Conservation (phyloP, 164 flowering plant genomes). For the Piper longum region DNA sequence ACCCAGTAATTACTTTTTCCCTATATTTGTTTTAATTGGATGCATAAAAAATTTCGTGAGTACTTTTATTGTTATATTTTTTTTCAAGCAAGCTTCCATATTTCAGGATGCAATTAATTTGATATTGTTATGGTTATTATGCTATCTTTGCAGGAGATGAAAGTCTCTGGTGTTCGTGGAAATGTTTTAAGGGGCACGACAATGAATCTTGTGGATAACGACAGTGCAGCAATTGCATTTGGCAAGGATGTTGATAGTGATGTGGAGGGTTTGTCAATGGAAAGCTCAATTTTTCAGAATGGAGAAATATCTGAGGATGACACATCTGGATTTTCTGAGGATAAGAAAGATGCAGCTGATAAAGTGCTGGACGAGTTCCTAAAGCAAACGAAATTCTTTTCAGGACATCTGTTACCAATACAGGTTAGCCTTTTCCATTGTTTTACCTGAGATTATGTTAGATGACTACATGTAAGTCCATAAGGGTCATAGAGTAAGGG, state of each 20-base stretch:
- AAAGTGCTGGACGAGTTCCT: constrained; percentile 14
- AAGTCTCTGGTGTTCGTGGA: constrained; percentile 15
- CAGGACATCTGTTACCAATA: constrained; percentile 51
- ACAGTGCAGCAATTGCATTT: constrained; percentile 1
- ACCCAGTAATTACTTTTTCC: too few relatives aligned
- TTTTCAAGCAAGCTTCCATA: too few relatives aligned
- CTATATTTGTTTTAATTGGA: too few relatives aligned
- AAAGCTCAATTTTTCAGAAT: constrained; percentile 10
- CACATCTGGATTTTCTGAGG: constrained; percentile 4
- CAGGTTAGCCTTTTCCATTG: constrained; percentile 30
- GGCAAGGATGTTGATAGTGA: constrained; percentile 19
- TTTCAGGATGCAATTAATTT: neutral
- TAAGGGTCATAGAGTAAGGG: too few relatives aligned
- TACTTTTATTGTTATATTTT: too few relatives aligned
- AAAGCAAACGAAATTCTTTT: constrained; percentile 20
- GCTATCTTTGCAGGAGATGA: constrained; percentile 18
- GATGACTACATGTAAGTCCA: too few relatives aligned
- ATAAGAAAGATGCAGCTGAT: constrained; percentile 3
- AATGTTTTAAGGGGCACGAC: constrained; percentile 27
- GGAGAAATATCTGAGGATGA: constrained; percentile 14
- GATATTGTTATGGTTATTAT: neutral
- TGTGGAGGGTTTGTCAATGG: constrained; percentile 8
- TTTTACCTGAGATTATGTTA: neutral
- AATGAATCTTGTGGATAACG: constrained; percentile 19
- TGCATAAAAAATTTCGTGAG: too few relatives aligned